Conservation (phyloP, 768 basidiomycete genomes). For the Mycena galopus region DNA sequence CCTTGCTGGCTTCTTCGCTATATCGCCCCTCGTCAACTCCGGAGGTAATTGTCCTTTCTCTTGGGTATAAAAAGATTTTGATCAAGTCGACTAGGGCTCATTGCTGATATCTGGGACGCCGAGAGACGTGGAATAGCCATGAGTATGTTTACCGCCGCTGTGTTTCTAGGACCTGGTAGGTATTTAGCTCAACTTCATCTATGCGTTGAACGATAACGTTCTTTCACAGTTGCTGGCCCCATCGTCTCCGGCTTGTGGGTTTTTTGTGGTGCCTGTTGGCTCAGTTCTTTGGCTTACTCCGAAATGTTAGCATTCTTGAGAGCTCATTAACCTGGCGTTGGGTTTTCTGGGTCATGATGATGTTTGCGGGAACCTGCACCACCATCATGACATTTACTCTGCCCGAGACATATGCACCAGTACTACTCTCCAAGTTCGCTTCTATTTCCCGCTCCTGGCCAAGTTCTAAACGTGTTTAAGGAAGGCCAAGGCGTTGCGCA, state of each 20-base stretch:
- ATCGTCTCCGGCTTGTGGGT: constrained; percentile 66
- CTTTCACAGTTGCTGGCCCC: constrained; percentile 62
- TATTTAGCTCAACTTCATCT: background rate
- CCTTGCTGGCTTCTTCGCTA: constrained; percentile 73
- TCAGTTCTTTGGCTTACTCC: background rate
- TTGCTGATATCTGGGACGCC: constrained; percentile 71
- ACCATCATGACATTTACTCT: constrained; percentile 60
- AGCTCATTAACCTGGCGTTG: constrained; percentile 69
- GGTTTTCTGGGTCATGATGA: constrained; percentile 81
- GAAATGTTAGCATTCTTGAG: constrained; percentile 51
- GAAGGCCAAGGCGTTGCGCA: constrained; percentile 62
- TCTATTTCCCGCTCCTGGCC: background rate
- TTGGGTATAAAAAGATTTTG: background rate
- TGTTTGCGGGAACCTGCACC: constrained; percentile 68
- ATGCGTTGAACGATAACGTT: background rate
- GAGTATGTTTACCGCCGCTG: constrained; percentile 67
- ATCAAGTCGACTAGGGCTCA: constrained; percentile 51
- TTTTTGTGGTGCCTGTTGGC: background rate
- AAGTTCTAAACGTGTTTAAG: constrained; percentile 22
- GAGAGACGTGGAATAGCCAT: constrained; percentile 67
- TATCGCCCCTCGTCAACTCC: constrained; percentile 68
- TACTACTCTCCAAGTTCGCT: constrained; percentile 60
- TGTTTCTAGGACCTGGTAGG: constrained; percentile 67
- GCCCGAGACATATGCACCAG: constrained; percentile 79
- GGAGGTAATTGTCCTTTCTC: constrained; percentile 51